Base-by-base conservation (phyloP, 2,329 filamentous ascomycete species). In the Penicillium brasilianum region DNA sequence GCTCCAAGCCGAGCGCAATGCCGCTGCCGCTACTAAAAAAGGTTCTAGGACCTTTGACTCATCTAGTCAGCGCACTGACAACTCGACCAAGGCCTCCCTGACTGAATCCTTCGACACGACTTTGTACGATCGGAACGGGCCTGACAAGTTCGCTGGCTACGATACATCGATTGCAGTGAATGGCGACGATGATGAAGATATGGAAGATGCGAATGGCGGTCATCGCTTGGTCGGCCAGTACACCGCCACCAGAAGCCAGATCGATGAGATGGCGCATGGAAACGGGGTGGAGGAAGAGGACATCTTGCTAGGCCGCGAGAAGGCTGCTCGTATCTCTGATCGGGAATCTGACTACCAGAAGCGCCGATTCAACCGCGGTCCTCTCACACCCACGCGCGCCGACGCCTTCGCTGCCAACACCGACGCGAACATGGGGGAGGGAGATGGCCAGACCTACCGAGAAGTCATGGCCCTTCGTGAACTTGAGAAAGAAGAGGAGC, bases 321-420 rank as follows among this genome's bases (percentile, higher is more conserved):
- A 94, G 80, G 91, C 92, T 76, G 93, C 90, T 60, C 89, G 94
- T 71, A 98, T 99, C 73, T 84, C 89, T 63, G 94, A 96, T 74
- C 90, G 95, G 72, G 94, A 98, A 82, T 96, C 93, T 65, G 94
- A 98, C 74, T 99, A 99, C 76, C 96, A 99, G 80, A 97, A 96
- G 80, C 91, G 93, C 67, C 88, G 93, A 61, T 96, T 96, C 77
- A 89, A 97, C 75, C 92, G 95, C 63, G 88, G 87, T 55, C 72
- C 77, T 49, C 83, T 98, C 65, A 95, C 92, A 22, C 93, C 93
- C 4, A 93, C 91, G 9, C 88, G 92, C 72, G 91, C 89, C 63
- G 93, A 97, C 74, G 89, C 92, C 32, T 96, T 96, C 73, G 90
- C 91, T 28, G 87, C 89, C 65, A 91, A 93, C 73, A 82, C 87